These are phyloP conservation scores for Penicillium freii DNA, from an alignment of 2,329 filamentous ascomycete species.

Conservation along the genomic window DNA sequence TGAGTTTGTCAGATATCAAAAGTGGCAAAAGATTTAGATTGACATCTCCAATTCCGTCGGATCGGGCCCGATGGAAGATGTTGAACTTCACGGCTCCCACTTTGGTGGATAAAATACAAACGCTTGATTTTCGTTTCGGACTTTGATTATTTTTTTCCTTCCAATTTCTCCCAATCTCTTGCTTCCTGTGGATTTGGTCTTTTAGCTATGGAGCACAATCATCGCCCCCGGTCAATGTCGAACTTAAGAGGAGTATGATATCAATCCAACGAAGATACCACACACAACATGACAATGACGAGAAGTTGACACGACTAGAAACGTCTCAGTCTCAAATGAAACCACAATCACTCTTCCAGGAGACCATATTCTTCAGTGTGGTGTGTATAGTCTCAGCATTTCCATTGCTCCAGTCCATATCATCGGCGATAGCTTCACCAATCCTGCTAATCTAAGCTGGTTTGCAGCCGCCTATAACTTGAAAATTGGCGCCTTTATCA, in stretches of 20 bases:
- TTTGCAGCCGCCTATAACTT: no score
- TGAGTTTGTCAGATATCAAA: no score
- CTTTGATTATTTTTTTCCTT: background rate
- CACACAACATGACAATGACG: background rate
- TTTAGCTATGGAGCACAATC: background rate
- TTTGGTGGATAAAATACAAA: no score
- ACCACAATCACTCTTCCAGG: background rate
- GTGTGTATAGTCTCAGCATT: background rate
- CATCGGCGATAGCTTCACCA: background rate
- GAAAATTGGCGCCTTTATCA: no score
- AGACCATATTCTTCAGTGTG: background rate
- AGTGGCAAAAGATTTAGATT: no score
- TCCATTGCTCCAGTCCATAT: background rate
- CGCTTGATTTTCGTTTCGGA: background rate
- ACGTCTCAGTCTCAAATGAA: background rate
- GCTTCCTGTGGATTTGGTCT: background rate
- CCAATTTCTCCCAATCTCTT: background rate
- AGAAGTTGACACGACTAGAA: background rate
- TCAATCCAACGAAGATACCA: background rate
- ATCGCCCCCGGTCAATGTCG: background rate
- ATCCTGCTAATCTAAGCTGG: background rate
- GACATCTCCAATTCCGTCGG: no score
- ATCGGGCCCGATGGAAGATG: no score
- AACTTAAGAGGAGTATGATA: background rate
- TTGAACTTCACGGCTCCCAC: no score